Evolutionary conservation across 176 grass and related monocot genomes (phyloP), one percentile per base, ranked within the genome.

Genomic region (Zoysia japonica): DNA sequence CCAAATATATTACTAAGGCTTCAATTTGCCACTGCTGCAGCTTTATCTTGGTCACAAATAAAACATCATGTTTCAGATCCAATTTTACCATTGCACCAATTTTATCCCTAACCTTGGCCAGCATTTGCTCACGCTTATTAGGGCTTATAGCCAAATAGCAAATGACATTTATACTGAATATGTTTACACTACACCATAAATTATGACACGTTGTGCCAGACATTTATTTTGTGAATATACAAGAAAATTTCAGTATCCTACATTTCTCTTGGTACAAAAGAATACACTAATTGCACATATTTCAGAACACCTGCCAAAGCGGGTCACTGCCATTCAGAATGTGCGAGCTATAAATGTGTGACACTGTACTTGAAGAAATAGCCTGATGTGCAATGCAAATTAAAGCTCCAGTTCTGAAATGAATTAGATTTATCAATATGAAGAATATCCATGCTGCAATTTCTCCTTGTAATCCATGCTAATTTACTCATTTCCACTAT

Each of bases 151-250:
- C 56, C 0, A 80, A 69, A 28, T 9, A 46, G 10, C 67, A 5
- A 79, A 66, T 69, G 81, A 46, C 1, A 46, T 70, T 46, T 76
- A 9, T 11, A 7, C 44, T 86, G 7, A 74, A 35, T 67, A 9
- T 11, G 28, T 17, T 38, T 4, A 49, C n/a, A 45, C 11, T 47
- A 44, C 6, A 20, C 36, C 36, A n/a, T 45, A 64, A 39, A 2
- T 11, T 65, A 3, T 44, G 36, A 73, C 20, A 82, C 62, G 16
- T 40, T 72, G 57, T 0, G 51, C 2, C 36, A 68, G 11, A 47
- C 10, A 40, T 45, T 56, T 6, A 3, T 28, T 28, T 28, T 28
- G 28, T 28, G 28, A 28, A 28, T 28, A 28, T 28, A 28, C 28
- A 28, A 28, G 28, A 28, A 28, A 28, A 28, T 28, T 28, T 28